A percentile compares a stretch with the other conserved stretches of the same genome.
phyloP scores from a whole-genome alignment of 352 stramenopile species.

The Thalassiosira mediterranea region DNA sequence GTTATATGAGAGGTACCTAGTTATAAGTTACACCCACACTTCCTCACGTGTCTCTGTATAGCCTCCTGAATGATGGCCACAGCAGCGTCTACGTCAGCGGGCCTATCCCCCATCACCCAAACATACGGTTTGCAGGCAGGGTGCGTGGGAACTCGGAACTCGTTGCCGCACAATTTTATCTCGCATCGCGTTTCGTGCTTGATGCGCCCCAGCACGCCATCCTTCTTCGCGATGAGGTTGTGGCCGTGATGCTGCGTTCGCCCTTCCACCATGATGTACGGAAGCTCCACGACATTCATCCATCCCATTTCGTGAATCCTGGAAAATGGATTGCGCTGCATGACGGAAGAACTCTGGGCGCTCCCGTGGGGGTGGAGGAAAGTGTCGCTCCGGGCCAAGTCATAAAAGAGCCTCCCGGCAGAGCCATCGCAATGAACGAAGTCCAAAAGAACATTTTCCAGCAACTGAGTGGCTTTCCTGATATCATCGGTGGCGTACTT shows the following conservation, averaged over 20 bases:
- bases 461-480: constrained; percentile 9
- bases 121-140: constrained; percentile 10
- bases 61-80: constrained; percentile 19
- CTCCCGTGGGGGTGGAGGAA: constrained; percentile 18
- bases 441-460: constrained; percentile 12
- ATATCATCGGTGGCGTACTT: constrained; percentile 8
- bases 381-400: constrained; percentile 16
- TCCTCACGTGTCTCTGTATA: constrained; percentile 11
- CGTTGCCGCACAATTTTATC: constrained; percentile 9
- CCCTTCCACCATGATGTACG: not conserved
- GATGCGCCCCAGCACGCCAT: constrained; percentile 6
- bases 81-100: constrained; percentile 17
- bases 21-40: constrained; percentile 18
- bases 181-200: constrained; percentile 19
- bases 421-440: constrained; percentile 5
- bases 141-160: constrained; percentile 19
- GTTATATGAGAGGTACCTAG: too few species aligned
- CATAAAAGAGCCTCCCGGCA: constrained; percentile 26
- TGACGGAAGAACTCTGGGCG: constrained; percentile 1
- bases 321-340: constrained; percentile 29
- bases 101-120: constrained; percentile 28
- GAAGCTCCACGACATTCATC: constrained; percentile 22
- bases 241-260: constrained; percentile 8
- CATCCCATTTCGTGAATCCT: constrained; percentile 23
- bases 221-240: constrained; percentile 10